Conservation (phyloP, 176 grass and related monocot genomes). For the Carex scoparia region DNA sequence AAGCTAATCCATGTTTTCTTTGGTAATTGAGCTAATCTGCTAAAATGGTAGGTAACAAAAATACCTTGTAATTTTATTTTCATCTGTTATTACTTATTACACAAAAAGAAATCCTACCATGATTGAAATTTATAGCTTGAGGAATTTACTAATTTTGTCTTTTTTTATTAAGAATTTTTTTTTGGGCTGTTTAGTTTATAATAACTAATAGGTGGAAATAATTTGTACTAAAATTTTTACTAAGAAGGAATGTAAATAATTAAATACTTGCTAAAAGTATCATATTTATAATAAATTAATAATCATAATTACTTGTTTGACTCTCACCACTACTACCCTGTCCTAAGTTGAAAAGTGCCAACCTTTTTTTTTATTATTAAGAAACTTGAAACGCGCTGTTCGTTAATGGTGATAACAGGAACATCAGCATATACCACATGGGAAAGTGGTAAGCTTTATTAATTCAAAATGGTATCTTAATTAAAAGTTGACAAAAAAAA, state of each 20-base stretch:
- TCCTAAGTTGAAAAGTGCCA: conserved; percentile 5
- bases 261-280: no score
- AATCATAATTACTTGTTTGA: conserved; percentile 27
- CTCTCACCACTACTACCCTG: conserved; percentile 23
- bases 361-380: background rate
- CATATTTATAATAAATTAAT: background rate
- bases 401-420: background rate
- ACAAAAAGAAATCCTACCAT: no score
- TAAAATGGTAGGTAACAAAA: background rate
- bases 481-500: background rate
- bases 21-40: background rate
- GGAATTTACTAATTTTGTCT: no score
- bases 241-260: no score
- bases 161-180: no score
- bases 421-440: conserved; percentile 16
- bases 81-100: no score
- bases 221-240: no score
- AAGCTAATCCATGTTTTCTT: no score
- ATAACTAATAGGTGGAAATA: no score
- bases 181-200: no score
- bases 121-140: no score
- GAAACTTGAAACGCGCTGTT: background rate
- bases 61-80: background rate
- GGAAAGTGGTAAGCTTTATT: conserved; percentile 24
- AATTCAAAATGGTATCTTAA: background rate